Evolutionary conservation across 768 basidiomycete genomes (phyloP).

Genomic region (Termitomyces sp.): DNA sequence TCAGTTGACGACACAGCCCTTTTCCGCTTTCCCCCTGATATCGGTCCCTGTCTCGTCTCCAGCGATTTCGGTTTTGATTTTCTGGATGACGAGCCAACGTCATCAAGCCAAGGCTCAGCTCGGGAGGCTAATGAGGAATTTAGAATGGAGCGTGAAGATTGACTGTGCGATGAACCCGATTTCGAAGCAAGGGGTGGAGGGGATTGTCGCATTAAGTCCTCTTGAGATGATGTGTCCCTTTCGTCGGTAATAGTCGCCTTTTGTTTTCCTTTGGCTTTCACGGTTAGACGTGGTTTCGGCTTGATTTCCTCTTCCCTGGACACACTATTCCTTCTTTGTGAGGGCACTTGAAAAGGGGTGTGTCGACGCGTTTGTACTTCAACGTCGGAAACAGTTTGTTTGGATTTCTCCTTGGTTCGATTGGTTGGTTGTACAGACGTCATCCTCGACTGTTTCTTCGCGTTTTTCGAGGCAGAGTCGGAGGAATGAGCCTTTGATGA

Average conservation of each 20-base stretch:
- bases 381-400: not conserved
- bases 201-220: conserved; percentile 17
- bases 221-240: not conserved
- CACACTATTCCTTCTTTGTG: not conserved
- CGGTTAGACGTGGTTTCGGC: not conserved
- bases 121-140: not conserved
- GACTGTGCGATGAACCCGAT: not conserved
- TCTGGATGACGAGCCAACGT: not conserved
- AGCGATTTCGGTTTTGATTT: not conserved
- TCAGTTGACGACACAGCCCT: conserved; percentile 11
- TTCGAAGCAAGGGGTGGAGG: conserved; percentile 5
- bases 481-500: not conserved
- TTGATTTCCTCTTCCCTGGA: not conserved
- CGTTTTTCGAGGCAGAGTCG: not conserved
- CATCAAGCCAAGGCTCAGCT: not conserved
- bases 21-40: conserved; percentile 16
- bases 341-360: not conserved
- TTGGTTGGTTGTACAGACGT: not conserved
- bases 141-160: not conserved
- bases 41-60: not conserved
- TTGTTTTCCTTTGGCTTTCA: conserved; percentile 13
- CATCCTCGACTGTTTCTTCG: not conserved
- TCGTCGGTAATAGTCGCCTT: conserved; percentile 1
- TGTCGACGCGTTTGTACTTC: conserved; percentile 11
- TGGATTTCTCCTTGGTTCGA: not conserved